Percentiles rank a stretch among this genome's conserved stretches.
Conservation (phyloP, 805 yeast genomes). For the Kuraishia piskuri region DNA sequence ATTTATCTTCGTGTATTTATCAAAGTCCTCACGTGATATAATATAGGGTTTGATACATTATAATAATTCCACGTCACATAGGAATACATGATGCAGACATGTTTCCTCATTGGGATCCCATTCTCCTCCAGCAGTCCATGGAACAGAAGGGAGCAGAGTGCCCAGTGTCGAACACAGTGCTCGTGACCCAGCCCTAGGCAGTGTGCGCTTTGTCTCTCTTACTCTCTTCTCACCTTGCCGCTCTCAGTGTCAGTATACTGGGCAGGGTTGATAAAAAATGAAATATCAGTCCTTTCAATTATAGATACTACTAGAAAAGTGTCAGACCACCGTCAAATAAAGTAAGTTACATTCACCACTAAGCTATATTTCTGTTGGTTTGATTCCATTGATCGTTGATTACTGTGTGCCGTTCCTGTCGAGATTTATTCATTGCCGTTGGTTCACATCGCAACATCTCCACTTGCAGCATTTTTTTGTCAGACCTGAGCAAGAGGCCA, state of each 20-base stretch:
- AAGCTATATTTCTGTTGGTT: not conserved
- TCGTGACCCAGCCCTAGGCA: not conserved
- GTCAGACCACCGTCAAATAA: not conserved
- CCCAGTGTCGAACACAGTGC: not conserved
- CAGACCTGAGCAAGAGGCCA: not conserved
- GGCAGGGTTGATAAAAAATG: conserved; percentile 1
- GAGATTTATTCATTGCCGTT: too few relatives aligned
- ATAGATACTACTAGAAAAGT: not conserved
- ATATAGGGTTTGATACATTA: not conserved
- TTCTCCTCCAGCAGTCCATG: not conserved
- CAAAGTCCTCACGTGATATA: not conserved
- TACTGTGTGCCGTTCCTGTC: not conserved
- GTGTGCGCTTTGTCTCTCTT: conserved; percentile 1
- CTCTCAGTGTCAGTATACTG: conserved; percentile 3
- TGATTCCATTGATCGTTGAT: not conserved
- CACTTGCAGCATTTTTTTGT: not conserved
- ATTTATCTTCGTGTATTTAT: not conserved
- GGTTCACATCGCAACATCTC: not conserved
- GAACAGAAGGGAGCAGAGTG: not conserved
- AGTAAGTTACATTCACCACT: not conserved
- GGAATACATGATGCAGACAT: not conserved
- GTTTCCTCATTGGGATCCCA: not conserved
- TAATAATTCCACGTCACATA: not conserved
- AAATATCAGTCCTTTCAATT: not conserved
- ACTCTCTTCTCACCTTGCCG: conserved; percentile 1